Base-by-base conservation (phyloP, 2,329 filamentous ascomycete genomes). In the Cladorrhinum sp. region DNA sequence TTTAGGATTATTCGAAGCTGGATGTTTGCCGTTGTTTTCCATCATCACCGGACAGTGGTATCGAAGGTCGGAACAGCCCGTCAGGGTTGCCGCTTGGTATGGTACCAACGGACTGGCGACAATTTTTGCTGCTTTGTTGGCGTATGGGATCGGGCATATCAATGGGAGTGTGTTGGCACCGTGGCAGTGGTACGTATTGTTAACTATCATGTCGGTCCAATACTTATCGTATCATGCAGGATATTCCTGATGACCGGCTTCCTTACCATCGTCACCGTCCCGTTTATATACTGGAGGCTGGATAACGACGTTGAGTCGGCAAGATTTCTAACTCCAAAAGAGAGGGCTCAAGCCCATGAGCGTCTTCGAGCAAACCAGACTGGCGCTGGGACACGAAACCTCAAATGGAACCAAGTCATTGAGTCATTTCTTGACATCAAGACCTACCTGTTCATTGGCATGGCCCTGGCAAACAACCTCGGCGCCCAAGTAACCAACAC, bases 351-450 rank as follows among this genome's bases (percentile, higher is more conserved):
- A 48, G 88, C 87, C 0, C 77, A 92, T 24, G 90, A 91, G 64
- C 81, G 90, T 0, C 84, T 93, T 5, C 80, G 89, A 0, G 79
- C 85, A 1, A 93, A 93, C 67, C 85, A 91, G 70, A 90, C 90
- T 62, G 90, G 90, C 0, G 86, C 90, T 16, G 88, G 87, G 1
- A 89, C 85, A 62, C 85, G 86, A 64, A 81, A 89, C 63, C 90
- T 88, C 73, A 89, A 89, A 64, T 78, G 81, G 75, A 79, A 82
- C 22, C 91, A 95, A 64, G 76, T 89, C 1, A 77, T 81, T 16
- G 80, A 85, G 61, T 71, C 75, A 0, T 65, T 77, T 2, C 59
- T 78, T 0, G 81, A 84, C 58, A 74, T 77, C 16, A 83, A 84
- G 70, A 81, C 78, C 0, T 83, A 84, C 67, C 77, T 89, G 3